Percentiles rank a stretch among this genome's conserved stretches.
These are phyloP conservation scores for Fabrea salina DNA, from an alignment of 169 alveolate species.

Conservation along the genomic window DNA sequence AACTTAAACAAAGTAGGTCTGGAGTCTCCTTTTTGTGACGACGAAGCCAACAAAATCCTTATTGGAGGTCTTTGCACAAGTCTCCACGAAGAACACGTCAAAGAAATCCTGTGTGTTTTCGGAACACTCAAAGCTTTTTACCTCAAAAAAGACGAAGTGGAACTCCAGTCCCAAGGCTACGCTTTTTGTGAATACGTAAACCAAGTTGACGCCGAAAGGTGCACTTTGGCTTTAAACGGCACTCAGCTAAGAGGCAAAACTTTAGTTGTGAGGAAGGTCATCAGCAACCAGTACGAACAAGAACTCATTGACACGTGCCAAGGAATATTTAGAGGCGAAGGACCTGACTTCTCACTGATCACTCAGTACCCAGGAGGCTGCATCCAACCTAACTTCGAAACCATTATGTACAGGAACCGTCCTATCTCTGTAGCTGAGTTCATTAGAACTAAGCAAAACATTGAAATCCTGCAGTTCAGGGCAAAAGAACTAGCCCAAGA, in stretches of 20 bases:
- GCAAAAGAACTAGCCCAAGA: conserved; percentile 34
- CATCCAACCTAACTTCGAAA: conserved; percentile 32
- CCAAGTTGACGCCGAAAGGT: conserved; percentile 6
- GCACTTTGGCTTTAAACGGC: neutral
- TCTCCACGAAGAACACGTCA: conserved; percentile 35
- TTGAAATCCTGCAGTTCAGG: conserved; percentile 21
- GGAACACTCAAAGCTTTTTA: conserved; percentile 12
- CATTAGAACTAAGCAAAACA: conserved; percentile 16
- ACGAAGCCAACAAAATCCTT: conserved; percentile 38
- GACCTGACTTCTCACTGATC: conserved; percentile 27
- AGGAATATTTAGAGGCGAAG: conserved; percentile 10
- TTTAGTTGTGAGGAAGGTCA: conserved; percentile 26
- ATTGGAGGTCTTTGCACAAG: conserved; percentile 41
- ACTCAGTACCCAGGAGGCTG: conserved; percentile 32
- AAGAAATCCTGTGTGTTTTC: conserved; percentile 28
- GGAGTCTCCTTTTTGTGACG: conserved; percentile 34
- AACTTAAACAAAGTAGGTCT: conserved; percentile 24
- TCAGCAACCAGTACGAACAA: conserved; percentile 7
- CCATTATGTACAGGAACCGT: conserved; percentile 27
- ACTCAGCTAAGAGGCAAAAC: conserved; percentile 22
- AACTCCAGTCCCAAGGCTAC: conserved; percentile 13
- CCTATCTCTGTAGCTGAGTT: conserved; percentile 32
- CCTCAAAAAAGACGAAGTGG: neutral
- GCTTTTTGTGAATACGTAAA: conserved; percentile 33
- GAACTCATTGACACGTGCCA: conserved; percentile 10